These are phyloP conservation scores for Pleurotus citrinopileatus DNA, from an alignment of 768 basidiomycete genomes.

Conservation along the genomic window DNA sequence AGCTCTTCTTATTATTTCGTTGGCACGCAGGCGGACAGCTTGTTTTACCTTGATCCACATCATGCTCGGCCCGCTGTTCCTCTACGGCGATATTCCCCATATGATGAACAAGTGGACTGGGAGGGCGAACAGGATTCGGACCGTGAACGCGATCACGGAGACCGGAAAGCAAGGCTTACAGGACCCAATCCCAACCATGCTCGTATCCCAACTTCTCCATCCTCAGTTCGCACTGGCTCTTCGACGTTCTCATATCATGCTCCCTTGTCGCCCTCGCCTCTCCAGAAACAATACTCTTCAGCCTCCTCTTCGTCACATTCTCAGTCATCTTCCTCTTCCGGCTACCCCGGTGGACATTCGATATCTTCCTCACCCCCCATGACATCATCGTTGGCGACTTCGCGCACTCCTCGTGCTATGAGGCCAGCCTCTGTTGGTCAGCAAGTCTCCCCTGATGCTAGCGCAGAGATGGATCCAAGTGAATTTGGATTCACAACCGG, in stretches of 20 bases:
- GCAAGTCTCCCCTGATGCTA: conserved; percentile 9
- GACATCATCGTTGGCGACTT: conserved; percentile 8
- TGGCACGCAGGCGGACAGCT: conserved; percentile 82
- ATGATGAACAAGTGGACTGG: conserved; percentile 1
- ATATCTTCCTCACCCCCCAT: conserved; percentile 16
- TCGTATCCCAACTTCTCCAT: conserved; percentile 44
- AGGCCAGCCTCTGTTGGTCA: conserved; percentile 11
- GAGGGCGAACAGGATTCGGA: conserved; percentile 21
- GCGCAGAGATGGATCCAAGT: conserved; percentile 29
- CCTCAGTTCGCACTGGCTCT: conserved; percentile 49
- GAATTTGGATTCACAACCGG: conserved; percentile 28
- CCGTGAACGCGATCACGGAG: conserved; percentile 15
- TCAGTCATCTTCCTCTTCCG: conserved; percentile 27
- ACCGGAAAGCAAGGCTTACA: conserved; percentile 11
- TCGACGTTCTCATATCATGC: conserved; percentile 54
- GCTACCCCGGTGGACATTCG: not conserved
- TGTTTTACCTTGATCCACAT: conserved; percentile 83
- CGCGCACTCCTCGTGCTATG: conserved; percentile 2
- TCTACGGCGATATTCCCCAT: conserved; percentile 42
- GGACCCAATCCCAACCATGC: conserved; percentile 23
- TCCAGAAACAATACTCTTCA: conserved; percentile 59
- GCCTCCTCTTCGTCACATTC: conserved; percentile 22
- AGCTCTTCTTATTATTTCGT: conserved; percentile 99
- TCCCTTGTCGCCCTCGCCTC: conserved; percentile 59
- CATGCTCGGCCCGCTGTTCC: conserved; percentile 77